A percentile compares a stretch with the other conserved stretches of the same genome.
These are phyloP conservation scores for Russula earlei DNA, from an alignment of 768 basidiomycete genomes.

Conservation along the genomic window DNA sequence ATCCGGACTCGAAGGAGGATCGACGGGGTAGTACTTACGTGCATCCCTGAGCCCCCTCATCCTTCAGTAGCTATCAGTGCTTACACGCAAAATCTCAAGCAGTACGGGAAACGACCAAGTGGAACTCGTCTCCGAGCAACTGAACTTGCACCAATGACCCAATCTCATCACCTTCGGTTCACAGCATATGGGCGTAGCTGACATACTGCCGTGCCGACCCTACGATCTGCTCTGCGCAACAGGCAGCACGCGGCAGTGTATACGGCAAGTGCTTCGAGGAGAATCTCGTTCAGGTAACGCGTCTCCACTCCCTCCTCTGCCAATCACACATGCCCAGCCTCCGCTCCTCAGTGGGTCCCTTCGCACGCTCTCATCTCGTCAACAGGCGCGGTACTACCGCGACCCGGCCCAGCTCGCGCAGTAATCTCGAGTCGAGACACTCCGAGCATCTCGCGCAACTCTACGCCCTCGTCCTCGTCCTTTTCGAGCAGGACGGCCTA, in stretches of 20 bases:
- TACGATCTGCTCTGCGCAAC: slow-evolving; percentile 63
- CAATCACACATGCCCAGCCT: no score
- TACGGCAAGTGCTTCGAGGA: slow-evolving; percentile 70
- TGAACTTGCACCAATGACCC: slow-evolving; percentile 55
- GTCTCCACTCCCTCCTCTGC: not conserved
- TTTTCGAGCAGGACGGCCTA: slow-evolving; percentile 66
- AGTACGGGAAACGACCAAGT: slow-evolving; percentile 82
- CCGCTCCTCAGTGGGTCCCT: not conserved
- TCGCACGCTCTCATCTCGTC: not conserved
- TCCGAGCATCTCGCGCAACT: slow-evolving; percentile 59
- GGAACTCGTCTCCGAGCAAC: slow-evolving; percentile 50
- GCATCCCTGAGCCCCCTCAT: slow-evolving; percentile 29
- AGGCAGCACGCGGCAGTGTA: slow-evolving; percentile 50
- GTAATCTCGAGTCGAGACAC: slow-evolving; percentile 50
- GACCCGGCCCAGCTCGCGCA: slow-evolving; percentile 51
- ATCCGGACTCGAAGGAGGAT: slow-evolving; percentile 52
- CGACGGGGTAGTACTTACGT: slow-evolving; percentile 69
- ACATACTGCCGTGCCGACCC: slow-evolving; percentile 54
- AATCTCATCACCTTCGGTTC: slow-evolving; percentile 85
- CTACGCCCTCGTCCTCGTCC: slow-evolving; percentile 58
- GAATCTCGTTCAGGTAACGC: slow-evolving; percentile 54
- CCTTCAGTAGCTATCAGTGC: not conserved
- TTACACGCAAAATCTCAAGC: not conserved
- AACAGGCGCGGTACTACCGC: slow-evolving; percentile 78
- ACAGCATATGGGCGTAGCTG: slow-evolving; percentile 80